Base-by-base conservation (phyloP, 495 filamentous ascomycete genomes). In the Podospora bellae-mahoneyi region DNA sequence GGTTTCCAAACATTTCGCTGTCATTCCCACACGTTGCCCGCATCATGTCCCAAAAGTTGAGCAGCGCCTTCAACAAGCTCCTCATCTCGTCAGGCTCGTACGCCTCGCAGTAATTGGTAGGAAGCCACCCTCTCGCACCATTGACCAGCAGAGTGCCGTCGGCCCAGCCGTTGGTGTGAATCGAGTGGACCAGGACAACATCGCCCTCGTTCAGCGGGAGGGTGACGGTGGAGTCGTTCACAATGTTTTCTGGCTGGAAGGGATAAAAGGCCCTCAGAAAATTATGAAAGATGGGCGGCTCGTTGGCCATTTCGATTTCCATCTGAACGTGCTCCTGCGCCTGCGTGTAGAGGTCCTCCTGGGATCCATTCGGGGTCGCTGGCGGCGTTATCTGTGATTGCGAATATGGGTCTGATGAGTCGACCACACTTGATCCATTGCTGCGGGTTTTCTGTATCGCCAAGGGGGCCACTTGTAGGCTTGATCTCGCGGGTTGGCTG, bases 81-180 rank as follows among this genome's bases (percentile, higher is more conserved):
- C 89, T 88, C 84, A 97, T 94, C 62, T 91, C 87, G 23, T 92
- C 83, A 60, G 92, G 90, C 69, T 97, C 91, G 76, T 97, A 99
- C 13, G 91, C 86, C 76, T 97, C 92, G 82, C 96, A 99, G 77
- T 98, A 98, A 77, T 99, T 99, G 3, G 96, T 98, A 32, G 96
- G 96, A 66, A 99, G 82, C 96, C 96, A 99, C 66, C 96, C 96
- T 72, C 96, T 87, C 66, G 90, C 90, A 19, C 94, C 95, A 15
- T 92, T 91, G 64, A 91, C 85, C 64, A 99, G 79, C 58, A 97
- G 83, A n/a, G 96, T 99, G 55, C 96, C 96, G 78, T 99, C 96
- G 55, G 95, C 96, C 96, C 96, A 99, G 73, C 96, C 96, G 82
- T 97, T 99, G 62, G 92, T 93, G 80, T 99, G 96, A 71, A 99